Evolutionary conservation across 2,329 filamentous ascomycete genomes (phyloP).

Genomic region (Sphaerulina vaccinii): DNA sequence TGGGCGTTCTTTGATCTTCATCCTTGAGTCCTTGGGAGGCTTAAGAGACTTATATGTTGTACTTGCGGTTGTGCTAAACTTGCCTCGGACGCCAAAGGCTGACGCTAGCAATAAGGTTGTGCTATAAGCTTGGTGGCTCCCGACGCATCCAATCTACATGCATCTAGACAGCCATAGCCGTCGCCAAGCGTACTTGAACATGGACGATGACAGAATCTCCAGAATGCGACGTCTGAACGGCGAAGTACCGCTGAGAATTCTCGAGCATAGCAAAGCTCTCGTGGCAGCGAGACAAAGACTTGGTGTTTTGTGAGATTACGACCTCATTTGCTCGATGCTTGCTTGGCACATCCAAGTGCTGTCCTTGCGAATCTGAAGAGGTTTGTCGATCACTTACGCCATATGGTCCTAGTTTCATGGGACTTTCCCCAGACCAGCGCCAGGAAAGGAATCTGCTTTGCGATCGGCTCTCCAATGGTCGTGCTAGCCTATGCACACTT

Average conservation of each 20-base stretch:
- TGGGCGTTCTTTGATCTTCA: not conserved
- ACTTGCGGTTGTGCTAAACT: not conserved
- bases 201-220: slow-evolving; percentile 1
- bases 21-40: not conserved
- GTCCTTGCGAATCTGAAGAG: not conserved
- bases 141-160: not conserved
- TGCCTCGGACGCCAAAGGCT: slow-evolving; percentile 4
- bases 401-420: not conserved
- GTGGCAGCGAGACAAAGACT: too few species aligned
- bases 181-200: slow-evolving; percentile 1
- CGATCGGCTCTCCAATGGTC: not conserved
- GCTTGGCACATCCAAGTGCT: not conserved
- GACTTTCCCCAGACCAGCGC: not conserved
- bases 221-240: not conserved
- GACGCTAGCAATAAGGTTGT: not conserved
- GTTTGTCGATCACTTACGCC: not conserved
- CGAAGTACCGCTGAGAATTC: too few species aligned
- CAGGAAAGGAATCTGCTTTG: slow-evolving; percentile 1
- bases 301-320: too few species aligned
- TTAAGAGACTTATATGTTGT: not conserved
- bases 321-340: not conserved
- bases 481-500: not conserved
- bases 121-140: not conserved
- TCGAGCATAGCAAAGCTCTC: too few species aligned
- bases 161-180: not conserved